Evolutionary conservation across 2,329 filamentous ascomycete species (phyloP).

Genomic region (Fusarium illudens): DNA sequence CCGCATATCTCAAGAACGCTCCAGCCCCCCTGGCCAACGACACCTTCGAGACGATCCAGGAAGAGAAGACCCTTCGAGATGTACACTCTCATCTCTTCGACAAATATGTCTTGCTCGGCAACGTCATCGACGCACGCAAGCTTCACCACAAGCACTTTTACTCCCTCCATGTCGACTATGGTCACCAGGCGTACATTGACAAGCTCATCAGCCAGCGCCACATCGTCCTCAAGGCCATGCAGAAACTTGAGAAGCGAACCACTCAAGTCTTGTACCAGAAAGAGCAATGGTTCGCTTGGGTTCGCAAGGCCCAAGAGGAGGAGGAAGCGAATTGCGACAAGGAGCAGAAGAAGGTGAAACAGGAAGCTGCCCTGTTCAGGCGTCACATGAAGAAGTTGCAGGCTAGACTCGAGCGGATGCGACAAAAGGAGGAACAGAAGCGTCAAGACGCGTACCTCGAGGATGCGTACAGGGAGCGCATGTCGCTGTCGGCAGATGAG

Average conservation of each 20-base stretch:
- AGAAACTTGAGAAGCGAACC: conserved; percentile 25
- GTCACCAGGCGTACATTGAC: conserved; percentile 40
- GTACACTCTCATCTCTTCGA: conserved; percentile 34
- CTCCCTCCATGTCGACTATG: conserved; percentile 36
- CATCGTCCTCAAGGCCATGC: conserved; percentile 26
- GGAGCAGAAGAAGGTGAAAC: conserved; percentile 43
- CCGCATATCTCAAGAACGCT: conserved; percentile 19
- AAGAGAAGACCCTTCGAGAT: conserved; percentile 20
- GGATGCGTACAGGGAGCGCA: conserved; percentile 36
- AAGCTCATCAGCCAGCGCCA: conserved; percentile 38
- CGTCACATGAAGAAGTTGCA: conserved; percentile 39
- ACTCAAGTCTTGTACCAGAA: conserved; percentile 36
- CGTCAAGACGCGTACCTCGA: conserved; percentile 44
- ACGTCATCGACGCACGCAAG: conserved; percentile 40
- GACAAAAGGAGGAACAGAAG: conserved; percentile 38
- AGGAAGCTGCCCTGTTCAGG: conserved; percentile 42
- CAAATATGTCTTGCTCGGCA: conserved; percentile 33
- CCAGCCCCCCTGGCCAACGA: conserved; percentile 34
- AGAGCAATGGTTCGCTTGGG: conserved; percentile 39
- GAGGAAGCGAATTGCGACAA: conserved; percentile 39
- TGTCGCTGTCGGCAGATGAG: conserved; percentile 28
- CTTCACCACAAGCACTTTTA: conserved; percentile 41
- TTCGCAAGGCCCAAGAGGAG: conserved; percentile 34
- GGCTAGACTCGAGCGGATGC: conserved; percentile 22
- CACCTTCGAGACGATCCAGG: conserved; percentile 20